Conservation (phyloP, 1,139 yeast genomes). For the Scheffersomyces insectosa region DNA sequence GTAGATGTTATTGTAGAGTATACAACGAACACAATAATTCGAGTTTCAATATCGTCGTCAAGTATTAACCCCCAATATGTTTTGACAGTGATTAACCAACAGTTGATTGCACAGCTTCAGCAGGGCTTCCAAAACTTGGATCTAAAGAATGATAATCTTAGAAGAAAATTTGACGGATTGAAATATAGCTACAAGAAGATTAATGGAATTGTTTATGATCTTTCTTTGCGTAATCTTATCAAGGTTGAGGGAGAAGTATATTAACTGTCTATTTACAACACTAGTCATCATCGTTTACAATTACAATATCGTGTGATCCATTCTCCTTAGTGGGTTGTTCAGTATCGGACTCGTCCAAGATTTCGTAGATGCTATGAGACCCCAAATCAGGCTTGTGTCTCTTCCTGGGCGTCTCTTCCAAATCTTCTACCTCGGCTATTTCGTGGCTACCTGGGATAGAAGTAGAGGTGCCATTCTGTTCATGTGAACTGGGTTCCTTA, state of each 20-base stretch:
- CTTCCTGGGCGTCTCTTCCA: too few relatives aligned
- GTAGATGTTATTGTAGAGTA: constrained; percentile 30
- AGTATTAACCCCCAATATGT: background rate
- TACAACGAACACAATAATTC: constrained; percentile 28
- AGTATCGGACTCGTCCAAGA: background rate
- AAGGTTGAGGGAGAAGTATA: too few relatives aligned
- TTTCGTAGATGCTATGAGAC: background rate
- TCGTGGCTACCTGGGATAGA: too few relatives aligned
- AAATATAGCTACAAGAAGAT: constrained; percentile 31
- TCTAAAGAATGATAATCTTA: constrained; percentile 29
- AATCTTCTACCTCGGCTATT: too few relatives aligned
- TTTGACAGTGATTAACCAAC: constrained; percentile 18
- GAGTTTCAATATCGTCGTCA: constrained; percentile 17
- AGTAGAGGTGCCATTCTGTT: too few relatives aligned
- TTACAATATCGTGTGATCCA: background rate
- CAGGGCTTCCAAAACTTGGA: constrained; percentile 31
- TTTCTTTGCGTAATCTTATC: background rate
- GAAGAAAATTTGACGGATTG: constrained; percentile 32
- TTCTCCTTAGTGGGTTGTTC: background rate
- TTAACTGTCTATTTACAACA: too few relatives aligned
- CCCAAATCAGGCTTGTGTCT: too few relatives aligned
- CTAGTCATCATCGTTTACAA: background rate
- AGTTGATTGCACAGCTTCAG: constrained; percentile 26
- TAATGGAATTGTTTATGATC: constrained; percentile 26
- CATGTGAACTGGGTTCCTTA: too few relatives aligned